phyloP scores from a whole-genome alignment of 495 filamentous ascomycete genomes.

The Parachaetomium inaequale region DNA sequence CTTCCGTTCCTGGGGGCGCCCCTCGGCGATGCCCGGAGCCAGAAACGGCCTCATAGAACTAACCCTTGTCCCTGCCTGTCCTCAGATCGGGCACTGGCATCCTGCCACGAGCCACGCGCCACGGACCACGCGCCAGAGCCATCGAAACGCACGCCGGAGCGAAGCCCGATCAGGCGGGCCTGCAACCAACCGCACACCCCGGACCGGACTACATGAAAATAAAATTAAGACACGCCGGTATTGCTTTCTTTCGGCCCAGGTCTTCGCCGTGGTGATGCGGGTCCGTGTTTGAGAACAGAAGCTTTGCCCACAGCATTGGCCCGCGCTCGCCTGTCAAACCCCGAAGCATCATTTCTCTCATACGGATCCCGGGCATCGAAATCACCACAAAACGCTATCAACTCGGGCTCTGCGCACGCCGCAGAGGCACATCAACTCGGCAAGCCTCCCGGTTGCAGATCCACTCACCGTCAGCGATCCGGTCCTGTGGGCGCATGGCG shows the following conservation, averaged over 20 bases:
- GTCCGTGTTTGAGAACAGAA: background rate
- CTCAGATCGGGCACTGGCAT: background rate
- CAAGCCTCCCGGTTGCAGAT: conserved; percentile 27
- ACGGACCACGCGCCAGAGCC: no score
- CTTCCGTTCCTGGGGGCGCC: background rate
- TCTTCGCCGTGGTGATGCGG: background rate
- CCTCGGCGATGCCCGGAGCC: conserved; percentile 3
- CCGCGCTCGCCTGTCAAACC: background rate
- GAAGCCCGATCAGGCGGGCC: conserved; percentile 20
- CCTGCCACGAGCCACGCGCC: conserved; percentile 6
- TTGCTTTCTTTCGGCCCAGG: no score
- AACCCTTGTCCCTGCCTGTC: conserved; percentile 15
- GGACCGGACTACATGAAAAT: conserved; percentile 3
- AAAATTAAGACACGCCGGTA: background rate
- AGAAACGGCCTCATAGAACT: background rate
- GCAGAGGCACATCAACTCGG: conserved; percentile 16
- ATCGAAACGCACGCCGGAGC: conserved; percentile 7
- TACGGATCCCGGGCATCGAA: background rate
- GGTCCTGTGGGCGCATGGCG: conserved; percentile 22
- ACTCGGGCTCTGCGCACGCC: conserved; percentile 6
- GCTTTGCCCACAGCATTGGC: background rate
- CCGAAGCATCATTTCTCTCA: background rate
- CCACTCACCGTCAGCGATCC: conserved; percentile 25
- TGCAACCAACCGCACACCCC: conserved; percentile 21
- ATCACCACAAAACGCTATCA: background rate